A percentile compares a stretch with the other conserved stretches of the same genome.
Evolutionary conservation across 192 early-diverging fungal genomes (phyloP).

Genomic region (Mortierella claussenii): DNA sequence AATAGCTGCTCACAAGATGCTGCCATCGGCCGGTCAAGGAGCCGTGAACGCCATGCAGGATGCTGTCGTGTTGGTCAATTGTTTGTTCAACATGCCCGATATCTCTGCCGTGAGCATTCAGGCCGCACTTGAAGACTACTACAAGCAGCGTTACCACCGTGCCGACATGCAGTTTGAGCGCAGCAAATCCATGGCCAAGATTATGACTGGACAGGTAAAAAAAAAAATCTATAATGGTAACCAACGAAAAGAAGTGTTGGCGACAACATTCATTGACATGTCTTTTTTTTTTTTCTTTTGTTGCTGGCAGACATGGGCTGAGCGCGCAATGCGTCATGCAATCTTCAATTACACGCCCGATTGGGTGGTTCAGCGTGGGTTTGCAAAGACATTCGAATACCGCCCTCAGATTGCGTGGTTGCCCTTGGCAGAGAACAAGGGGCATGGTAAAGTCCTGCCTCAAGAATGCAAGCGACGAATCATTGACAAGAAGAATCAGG

Average conservation of each 20-base stretch:
- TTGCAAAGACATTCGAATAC: slow-evolving; percentile 1
- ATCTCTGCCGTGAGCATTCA: neutral
- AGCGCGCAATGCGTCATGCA: neutral
- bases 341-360: slow-evolving; percentile 17
- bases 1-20: neutral
- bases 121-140: slow-evolving; percentile 21
- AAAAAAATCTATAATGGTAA: neutral
- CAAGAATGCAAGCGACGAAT: neutral
- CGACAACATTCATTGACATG: too few relatives aligned
- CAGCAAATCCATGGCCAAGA: slow-evolving; percentile 9
- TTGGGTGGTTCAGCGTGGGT: neutral
- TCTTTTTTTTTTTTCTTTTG: neutral
- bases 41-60: slow-evolving; percentile 36
- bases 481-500: neutral
- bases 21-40: neutral
- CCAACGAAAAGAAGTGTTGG: neutral
- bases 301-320: slow-evolving; percentile 3
- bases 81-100: slow-evolving; percentile 12
- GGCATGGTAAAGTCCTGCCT: neutral
- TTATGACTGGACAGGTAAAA: slow-evolving; percentile 26
- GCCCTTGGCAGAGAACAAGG: neutral
- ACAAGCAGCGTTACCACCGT: slow-evolving; percentile 8
- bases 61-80: slow-evolving; percentile 22
- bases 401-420: slow-evolving; percentile 2
- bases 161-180: slow-evolving; percentile 3